phyloP scores from a whole-genome alignment of 352 stramenopile genomes.

The Globisporangium mamillatum region DNA sequence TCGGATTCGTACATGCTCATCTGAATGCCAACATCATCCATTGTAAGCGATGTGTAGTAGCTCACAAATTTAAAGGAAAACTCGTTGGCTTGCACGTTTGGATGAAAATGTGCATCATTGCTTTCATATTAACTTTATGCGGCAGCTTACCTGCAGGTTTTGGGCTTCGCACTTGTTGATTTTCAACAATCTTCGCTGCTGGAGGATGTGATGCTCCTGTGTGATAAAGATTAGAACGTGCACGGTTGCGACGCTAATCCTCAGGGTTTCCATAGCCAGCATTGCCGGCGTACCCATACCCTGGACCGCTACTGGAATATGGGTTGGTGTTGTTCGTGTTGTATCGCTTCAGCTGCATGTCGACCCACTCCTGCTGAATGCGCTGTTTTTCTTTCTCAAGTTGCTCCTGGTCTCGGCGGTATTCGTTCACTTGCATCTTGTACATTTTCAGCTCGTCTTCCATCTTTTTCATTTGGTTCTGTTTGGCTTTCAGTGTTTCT shows the following conservation, averaged over 20 bases:
- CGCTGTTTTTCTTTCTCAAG: slow-evolving; percentile 60
- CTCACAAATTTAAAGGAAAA: background rate
- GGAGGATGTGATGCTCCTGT: background rate
- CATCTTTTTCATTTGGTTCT: slow-evolving; percentile 79
- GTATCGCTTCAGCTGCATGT: slow-evolving; percentile 29
- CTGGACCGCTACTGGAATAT: background rate
- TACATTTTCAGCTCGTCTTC: slow-evolving; percentile 92
- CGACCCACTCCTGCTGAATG: slow-evolving; percentile 66
- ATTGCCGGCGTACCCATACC: slow-evolving; percentile 4
- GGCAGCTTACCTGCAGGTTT: no score
- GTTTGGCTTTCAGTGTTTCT: slow-evolving; percentile 86
- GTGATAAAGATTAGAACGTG: slow-evolving; percentile 1
- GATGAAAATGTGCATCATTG: background rate
- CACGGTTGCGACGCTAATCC: background rate
- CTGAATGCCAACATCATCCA: background rate
- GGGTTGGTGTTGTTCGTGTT: background rate
- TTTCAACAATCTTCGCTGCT: no score
- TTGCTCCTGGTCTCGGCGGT: slow-evolving; percentile 58
- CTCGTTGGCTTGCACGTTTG: background rate
- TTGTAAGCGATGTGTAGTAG: background rate
- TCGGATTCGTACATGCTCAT: background rate
- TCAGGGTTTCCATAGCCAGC: slow-evolving; percentile 8
- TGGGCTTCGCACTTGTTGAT: no score
- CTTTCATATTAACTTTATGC: no score
- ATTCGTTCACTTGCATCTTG: slow-evolving; percentile 89